These are phyloP conservation scores for Hygrocybe punicea DNA, from an alignment of 768 basidiomycete genomes.

Conservation along the genomic window DNA sequence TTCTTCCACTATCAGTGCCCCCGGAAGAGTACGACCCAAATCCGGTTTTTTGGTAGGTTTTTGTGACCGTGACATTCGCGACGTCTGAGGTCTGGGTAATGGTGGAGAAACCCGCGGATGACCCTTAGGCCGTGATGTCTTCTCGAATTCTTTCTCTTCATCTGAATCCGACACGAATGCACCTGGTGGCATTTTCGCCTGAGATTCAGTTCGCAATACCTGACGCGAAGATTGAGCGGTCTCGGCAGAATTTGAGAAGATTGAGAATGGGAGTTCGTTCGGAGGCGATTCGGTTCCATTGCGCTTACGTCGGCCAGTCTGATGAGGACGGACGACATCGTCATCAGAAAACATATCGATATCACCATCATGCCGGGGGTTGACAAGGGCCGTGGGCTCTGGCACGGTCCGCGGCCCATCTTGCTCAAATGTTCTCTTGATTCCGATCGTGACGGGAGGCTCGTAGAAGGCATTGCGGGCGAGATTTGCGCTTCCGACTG, in stretches of 20 bases:
- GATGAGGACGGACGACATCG: constrained; percentile 15
- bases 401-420: constrained; percentile 7
- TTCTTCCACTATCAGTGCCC: constrained; percentile 25
- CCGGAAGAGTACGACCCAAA: constrained; percentile 21
- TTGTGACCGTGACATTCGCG: constrained; percentile 8
- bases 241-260: constrained; percentile 26
- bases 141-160: constrained; percentile 18
- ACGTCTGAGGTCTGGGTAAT: constrained; percentile 6
- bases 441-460: constrained; percentile 42
- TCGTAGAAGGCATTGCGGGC: constrained; percentile 67
- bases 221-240: constrained; percentile 11
- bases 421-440: constrained; percentile 33
- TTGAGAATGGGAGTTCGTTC: constrained; percentile 26
- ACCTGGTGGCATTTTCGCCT: constrained; percentile 38
- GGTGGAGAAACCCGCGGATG: constrained; percentile 13
- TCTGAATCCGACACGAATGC: constrained; percentile 41
- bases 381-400: constrained; percentile 4
- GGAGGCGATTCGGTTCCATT: constrained; percentile 18
- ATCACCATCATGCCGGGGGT: constrained; percentile 13
- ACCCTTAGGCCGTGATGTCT: constrained; percentile 23
- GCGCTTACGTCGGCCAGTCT: constrained; percentile 11
- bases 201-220: constrained; percentile 8
- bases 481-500: constrained; percentile 42
- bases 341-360: constrained; percentile 21
- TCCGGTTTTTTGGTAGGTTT: constrained; percentile 2